Base-by-base conservation (phyloP, 768 basidiomycete genomes). In the Naematelia aurantialba region DNA sequence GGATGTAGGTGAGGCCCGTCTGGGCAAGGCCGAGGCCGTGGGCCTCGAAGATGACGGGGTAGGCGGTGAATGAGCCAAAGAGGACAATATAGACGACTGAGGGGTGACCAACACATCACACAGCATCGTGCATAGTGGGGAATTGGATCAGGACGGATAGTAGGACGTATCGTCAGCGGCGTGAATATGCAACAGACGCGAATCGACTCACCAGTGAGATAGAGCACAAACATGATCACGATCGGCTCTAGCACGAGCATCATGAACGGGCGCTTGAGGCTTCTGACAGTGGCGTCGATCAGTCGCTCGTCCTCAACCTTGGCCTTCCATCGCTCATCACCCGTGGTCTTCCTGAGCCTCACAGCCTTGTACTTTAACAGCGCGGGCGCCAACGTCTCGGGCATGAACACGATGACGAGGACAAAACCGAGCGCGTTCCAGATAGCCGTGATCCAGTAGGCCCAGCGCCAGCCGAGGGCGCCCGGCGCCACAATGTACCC, bases 321-420 rank as follows among this genome's bases (percentile, higher is more conserved):
- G 13, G 67, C 63, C 31, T 59, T 58, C 61, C 63, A 68, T 4
- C 52, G 25, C 14, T 30, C 19, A 58, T 68, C 63, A 5, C 63
- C 67, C 1, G 61, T 65, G 3, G 53, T 24, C 17, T 52, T 13
- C 42, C 67, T 17, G 21, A 55, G 51, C 24, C 55, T 21, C 8
- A 62, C 49, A n/a, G 67, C 67, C 26, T 68, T 68, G 25, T 56
- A 59, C 51, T 63, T 65, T 42, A 68, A 55, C 30, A 65, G 27
- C 17, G 61, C 61, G 3, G 52, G 59, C 2, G 56, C 56, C 4
- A 60, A 42, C 4, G 67, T 65, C 42, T 68, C 67, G 1, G 61
- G 67, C 67, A 68, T 68, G 48, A 62, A 68, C 2, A 60, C 45
- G 21, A 59, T 45, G 13, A 39, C 50, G 17, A 60, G 25, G 4